These are phyloP conservation scores for Hortaea sp. DNA, from an alignment of 2,329 filamentous ascomycete genomes.

Conservation along the genomic window DNA sequence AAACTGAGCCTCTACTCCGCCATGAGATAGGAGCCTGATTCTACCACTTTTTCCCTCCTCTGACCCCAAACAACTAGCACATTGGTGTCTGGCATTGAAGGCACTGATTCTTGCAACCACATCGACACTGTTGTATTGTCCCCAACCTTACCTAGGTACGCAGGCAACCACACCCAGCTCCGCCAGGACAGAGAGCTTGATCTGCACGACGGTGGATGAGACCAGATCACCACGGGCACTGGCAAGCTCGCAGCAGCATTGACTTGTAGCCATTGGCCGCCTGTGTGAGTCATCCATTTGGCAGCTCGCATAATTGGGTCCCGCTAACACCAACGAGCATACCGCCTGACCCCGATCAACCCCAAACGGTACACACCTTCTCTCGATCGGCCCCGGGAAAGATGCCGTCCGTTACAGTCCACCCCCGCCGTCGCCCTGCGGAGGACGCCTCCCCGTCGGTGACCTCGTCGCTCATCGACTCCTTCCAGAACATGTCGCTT, in stretches of 20 bases:
- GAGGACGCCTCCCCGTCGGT: conserved; percentile 25
- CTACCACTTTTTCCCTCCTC: too few species aligned
- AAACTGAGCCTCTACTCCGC: too few species aligned
- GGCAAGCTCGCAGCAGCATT: not conserved
- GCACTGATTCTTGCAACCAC: too few species aligned
- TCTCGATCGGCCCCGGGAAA: conserved; percentile 9
- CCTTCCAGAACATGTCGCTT: conserved; percentile 33
- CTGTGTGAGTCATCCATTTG: conserved; percentile 2
- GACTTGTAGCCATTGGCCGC: not conserved
- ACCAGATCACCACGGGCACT: not conserved
- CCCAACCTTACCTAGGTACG: too few species aligned
- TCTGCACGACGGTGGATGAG: too few species aligned
- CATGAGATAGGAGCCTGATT: too few species aligned
- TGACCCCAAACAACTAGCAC: too few species aligned
- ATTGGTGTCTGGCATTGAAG: too few species aligned
- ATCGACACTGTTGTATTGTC: too few species aligned
- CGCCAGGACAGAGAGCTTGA: too few species aligned
- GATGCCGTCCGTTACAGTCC: conserved; percentile 24
- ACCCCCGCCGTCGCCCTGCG: conserved; percentile 38
- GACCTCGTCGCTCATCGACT: conserved; percentile 27
- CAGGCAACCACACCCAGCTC: too few species aligned
- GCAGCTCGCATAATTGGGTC: not conserved
- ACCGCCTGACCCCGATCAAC: conserved; percentile 5
- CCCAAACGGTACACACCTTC: conserved; percentile 7
- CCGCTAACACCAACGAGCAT: not conserved